A percentile compares a stretch with the other conserved stretches of the same genome.
phyloP scores from a whole-genome alignment of 2,329 filamentous ascomycete genomes.

The Elsinoe ampelina region DNA sequence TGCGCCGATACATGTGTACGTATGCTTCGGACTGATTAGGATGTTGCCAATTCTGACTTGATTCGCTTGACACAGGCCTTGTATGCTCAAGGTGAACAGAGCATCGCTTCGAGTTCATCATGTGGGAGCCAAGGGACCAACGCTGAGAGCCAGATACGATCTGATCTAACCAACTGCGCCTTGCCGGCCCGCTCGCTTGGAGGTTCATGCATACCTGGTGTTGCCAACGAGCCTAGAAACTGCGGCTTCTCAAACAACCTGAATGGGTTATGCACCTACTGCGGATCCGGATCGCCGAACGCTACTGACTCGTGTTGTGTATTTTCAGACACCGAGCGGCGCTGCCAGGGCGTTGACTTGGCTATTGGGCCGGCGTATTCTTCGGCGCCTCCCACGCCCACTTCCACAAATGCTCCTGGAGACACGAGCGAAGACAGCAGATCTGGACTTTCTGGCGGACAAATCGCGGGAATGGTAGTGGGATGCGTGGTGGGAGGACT shows the following conservation, averaged over 20 bases:
- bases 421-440: constrained; percentile 17
- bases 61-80: constrained; percentile 49
- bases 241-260: constrained; percentile 72
- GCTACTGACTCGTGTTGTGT: constrained; percentile 94
- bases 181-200: constrained; percentile 72
- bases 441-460: constrained; percentile 62
- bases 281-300: constrained; percentile 72
- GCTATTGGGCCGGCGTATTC: constrained; percentile 56
- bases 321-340: constrained; percentile 62
- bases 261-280: constrained; percentile 77
- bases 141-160: constrained; percentile 67
- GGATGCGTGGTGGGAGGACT: constrained; percentile 64
- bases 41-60: constrained; percentile 17
- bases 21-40: constrained; percentile 18
- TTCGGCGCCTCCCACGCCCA: constrained; percentile 47
- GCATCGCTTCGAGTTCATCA: constrained; percentile 62
- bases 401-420: constrained; percentile 13
- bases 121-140: constrained; percentile 55
- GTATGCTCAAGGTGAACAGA: constrained; percentile 80
- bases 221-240: constrained; percentile 71
- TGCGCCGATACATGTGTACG: constrained; percentile 84
- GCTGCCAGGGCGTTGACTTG: constrained; percentile 67
- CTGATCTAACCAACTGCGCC: constrained; percentile 86
- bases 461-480: constrained; percentile 83
- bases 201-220: constrained; percentile 63